Evolutionary conservation across 2,329 filamentous ascomycete species (phyloP).

Genomic region (Saccharata proteae): DNA sequence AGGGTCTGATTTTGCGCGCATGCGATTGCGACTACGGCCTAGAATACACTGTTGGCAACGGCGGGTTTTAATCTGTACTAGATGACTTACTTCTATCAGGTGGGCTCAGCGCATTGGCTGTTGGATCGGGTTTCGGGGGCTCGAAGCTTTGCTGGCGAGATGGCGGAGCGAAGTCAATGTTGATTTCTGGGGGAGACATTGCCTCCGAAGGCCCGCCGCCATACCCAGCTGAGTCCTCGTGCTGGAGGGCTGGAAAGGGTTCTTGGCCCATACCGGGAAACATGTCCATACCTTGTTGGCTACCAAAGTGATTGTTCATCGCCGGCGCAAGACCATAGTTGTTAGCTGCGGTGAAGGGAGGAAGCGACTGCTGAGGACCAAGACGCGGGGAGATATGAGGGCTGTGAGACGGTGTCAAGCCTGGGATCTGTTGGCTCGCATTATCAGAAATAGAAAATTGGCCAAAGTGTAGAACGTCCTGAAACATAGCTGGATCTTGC

Average conservation of each 20-base stretch:
- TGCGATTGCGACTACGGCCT: constrained; percentile 45
- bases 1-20: constrained; percentile 49
- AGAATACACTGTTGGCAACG: constrained; percentile 36
- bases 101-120: constrained; percentile 67
- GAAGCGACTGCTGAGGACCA: constrained; percentile 51
- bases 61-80: not conserved
- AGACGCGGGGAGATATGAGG: constrained; percentile 57
- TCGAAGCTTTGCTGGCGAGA: constrained; percentile 55
- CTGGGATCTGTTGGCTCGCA: constrained; percentile 18
- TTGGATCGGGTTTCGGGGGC: constrained; percentile 46
- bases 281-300: constrained; percentile 35
- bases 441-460: constrained; percentile 69
- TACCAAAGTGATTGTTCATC: constrained; percentile 35
- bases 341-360: constrained; percentile 32
- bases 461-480: constrained; percentile 65
- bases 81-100: constrained; percentile 49
- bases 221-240: constrained; percentile 44
- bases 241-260: constrained; percentile 36
- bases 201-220: constrained; percentile 56
- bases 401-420: constrained; percentile 53
- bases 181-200: constrained; percentile 89
- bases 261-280: constrained; percentile 39
- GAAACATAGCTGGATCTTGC: constrained; percentile 60
- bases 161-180: constrained; percentile 80
- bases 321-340: constrained; percentile 35